A percentile compares a stretch with the other conserved stretches of the same genome.
Conservation (phyloP, 495 filamentous ascomycete species). For the Neurospora sp. region DNA sequence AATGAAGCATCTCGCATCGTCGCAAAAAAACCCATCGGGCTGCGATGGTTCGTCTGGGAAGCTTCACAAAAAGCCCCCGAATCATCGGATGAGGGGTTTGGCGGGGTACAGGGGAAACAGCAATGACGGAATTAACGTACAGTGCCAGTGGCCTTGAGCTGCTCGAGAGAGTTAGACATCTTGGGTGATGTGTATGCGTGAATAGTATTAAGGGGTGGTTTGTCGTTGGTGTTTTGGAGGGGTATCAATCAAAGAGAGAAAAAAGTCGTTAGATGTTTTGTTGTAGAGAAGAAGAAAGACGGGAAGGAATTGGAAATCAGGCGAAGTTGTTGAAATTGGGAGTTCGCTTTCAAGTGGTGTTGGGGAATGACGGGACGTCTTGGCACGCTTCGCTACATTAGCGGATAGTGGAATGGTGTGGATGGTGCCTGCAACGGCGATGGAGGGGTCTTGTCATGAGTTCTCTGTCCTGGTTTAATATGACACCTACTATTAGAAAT, state of each 20-base stretch:
- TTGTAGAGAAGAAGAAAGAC: neutral
- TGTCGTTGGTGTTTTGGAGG: neutral
- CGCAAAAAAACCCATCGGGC: neutral
- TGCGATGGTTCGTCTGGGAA: neutral
- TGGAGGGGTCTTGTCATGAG: neutral
- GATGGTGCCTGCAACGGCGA: neutral
- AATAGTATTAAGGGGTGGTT: neutral
- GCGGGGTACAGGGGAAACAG: conserved; percentile 22
- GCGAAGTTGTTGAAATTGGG: neutral
- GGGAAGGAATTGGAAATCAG: neutral
- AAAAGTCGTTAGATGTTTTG: neutral
- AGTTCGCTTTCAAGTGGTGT: neutral
- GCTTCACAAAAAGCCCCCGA: conserved; percentile 1
- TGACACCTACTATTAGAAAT: neutral
- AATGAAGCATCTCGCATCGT: neutral
- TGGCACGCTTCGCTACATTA: neutral
- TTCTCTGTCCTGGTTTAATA: neutral
- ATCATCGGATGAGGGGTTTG: conserved; percentile 18
- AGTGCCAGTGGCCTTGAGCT: conserved; percentile 93
- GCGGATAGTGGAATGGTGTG: neutral
- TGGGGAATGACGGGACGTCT: neutral
- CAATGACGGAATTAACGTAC: conserved; percentile 45
- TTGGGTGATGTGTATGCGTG: conserved; percentile 16
- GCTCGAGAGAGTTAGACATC: conserved; percentile 85
- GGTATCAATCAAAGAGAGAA: neutral